Percentiles rank a stretch among this genome's conserved stretches.
Evolutionary conservation across 192 early-diverging fungal genomes (phyloP).

Genomic region (Coemansia sp.): DNA sequence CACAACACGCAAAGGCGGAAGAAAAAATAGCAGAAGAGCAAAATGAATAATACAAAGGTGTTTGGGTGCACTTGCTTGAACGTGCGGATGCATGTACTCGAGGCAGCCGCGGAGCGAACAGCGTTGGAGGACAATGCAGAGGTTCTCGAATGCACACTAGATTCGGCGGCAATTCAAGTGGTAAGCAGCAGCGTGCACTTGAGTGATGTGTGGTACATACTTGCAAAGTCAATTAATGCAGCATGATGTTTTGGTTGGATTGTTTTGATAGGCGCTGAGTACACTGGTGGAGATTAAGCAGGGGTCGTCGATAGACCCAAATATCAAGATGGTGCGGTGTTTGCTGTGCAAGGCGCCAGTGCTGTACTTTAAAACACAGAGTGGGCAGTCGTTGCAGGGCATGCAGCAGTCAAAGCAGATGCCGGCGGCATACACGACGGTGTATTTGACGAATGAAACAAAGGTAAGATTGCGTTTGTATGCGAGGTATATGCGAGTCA

Average conservation of each 20-base stretch:
- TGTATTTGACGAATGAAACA: constrained; percentile 24
- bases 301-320: constrained; percentile 51
- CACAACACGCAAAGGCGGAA: not conserved
- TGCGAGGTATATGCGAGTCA: not conserved
- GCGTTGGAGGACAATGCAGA: constrained; percentile 39
- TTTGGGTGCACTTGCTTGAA: constrained; percentile 46
- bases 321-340: constrained; percentile 49
- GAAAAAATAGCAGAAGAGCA: constrained; percentile 10
- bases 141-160: constrained; percentile 44
- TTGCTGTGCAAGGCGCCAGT: constrained; percentile 44
- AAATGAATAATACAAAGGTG: constrained; percentile 11
- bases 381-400: constrained; percentile 7
- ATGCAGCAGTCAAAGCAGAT: constrained; percentile 21
- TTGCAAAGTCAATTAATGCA: not conserved
- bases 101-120: constrained; percentile 21
- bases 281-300: constrained; percentile 43
- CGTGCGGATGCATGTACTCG: constrained; percentile 27
- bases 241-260: not conserved
- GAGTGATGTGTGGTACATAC: not conserved
- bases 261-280: constrained; percentile 28
- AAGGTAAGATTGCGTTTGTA: constrained; percentile 8
- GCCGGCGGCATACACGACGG: constrained; percentile 23
- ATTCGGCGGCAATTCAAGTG: constrained; percentile 31
- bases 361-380: constrained; percentile 23
- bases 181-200: constrained; percentile 17